A percentile compares a stretch with the other conserved stretches of the same genome.
phyloP scores from a whole-genome alignment of 768 basidiomycete genomes.

The Serendipita sp. region DNA sequence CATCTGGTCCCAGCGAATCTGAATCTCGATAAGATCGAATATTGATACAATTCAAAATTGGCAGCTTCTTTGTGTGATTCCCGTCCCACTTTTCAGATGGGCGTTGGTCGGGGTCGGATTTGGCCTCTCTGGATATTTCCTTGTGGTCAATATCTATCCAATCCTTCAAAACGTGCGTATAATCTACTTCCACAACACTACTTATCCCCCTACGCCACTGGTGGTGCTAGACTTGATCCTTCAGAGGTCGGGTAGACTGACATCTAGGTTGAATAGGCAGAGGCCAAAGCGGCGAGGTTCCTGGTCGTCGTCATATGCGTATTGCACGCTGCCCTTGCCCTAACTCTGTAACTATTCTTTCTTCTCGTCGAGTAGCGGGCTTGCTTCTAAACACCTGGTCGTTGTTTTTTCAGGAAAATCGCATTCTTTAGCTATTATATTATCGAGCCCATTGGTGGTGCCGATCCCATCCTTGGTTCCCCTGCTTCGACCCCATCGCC shows the following conservation, averaged over 20 bases:
- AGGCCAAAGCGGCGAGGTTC: constrained; percentile 71
- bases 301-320: constrained; percentile 58
- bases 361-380: background rate
- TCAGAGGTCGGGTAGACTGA: background rate
- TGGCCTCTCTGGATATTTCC: constrained; percentile 71
- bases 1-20: too few relatives aligned
- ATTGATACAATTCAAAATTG: background rate
- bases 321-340: constrained; percentile 63
- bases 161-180: constrained; percentile 61
- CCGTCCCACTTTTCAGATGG: constrained; percentile 71
- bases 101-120: constrained; percentile 56
- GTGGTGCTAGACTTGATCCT: background rate
- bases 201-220: background rate
- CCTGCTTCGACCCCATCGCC: background rate
- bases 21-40: background rate
- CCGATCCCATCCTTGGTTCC: constrained; percentile 16
- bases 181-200: background rate
- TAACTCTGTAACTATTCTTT: constrained; percentile 36
- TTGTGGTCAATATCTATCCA: constrained; percentile 74
- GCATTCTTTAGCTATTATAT: constrained; percentile 49
- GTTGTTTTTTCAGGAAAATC: constrained; percentile 31
- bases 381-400: background rate
- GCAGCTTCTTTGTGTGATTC: constrained; percentile 73
- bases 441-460: constrained; percentile 23
- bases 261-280: constrained; percentile 35